Evolutionary conservation across 1,139 yeast species (phyloP), one percentile per base, ranked within the genome.

Genomic region (Pichia norvegensis): DNA sequence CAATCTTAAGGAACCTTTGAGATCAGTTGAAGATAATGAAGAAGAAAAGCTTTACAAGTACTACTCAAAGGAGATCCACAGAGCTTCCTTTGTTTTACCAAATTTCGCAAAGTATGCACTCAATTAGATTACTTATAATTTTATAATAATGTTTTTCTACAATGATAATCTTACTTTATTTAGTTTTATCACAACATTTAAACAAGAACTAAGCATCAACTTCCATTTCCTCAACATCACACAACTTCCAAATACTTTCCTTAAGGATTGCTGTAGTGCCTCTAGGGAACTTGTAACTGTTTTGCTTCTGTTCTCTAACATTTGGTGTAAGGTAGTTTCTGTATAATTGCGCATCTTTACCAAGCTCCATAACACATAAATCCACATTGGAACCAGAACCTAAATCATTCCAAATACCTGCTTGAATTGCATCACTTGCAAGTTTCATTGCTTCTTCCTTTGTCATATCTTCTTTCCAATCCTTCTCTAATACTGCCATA

Each of bases 361-460:
- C 96, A 39, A 76, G 69, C 67, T 90, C 97, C 95, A 92, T 87
- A 29, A 92, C 97, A 70, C 97, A 92, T 53, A 92, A 73, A 65
- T 92, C 98, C 23, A 92, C 97, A 61, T 92, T 92, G 29, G 97
- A 90, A 62, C 98, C 98, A 2, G 97, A 90, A 41, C 98, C 98
- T 65, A 92, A 76, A 73, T 92, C 98, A 68, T 92, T 92, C 96
- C 97, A 92, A 61, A 92, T 90, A 76, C 98, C 98, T 29, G 96
- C 87, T 67, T 86, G 87, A 61, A 92, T 92, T 39, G 98, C 98
- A 56, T 85, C 88, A 6, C 96, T 75, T 53, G 96, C 92, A 50
- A 92, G 74, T 54, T 78, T 78, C 69, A 90, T 80, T 21, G 97
- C 98, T 62, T 87, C 95, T 43, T 88, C 95, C 63, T 73, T 82